Percentiles rank a stretch among this genome's conserved stretches.
Conservation (phyloP, 2,329 filamentous ascomycete genomes). For the Cucurbitaria berberidis region DNA sequence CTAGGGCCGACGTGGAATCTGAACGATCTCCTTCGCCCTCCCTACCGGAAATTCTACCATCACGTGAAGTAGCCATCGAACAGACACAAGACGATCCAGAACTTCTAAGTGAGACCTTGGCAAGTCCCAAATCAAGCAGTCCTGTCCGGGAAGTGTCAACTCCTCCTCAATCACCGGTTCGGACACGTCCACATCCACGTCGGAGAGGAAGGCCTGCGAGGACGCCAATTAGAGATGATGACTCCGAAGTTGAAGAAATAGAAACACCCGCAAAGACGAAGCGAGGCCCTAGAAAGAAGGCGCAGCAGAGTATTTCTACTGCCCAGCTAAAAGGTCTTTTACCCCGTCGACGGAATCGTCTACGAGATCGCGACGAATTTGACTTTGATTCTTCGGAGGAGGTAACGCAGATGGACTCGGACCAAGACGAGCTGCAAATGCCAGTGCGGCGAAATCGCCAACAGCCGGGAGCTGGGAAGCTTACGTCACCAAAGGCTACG, state of each 20-base stretch:
- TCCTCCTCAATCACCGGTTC: conserved; percentile 18
- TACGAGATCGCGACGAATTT: conserved; percentile 46
- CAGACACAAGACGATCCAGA: conserved; percentile 36
- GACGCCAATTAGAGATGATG: conserved; percentile 24
- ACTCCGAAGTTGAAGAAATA: conserved; percentile 32
- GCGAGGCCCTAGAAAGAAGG: conserved; percentile 26
- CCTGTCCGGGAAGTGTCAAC: conserved; percentile 27
- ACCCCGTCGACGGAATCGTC: conserved; percentile 49
- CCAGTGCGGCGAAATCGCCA: conserved; percentile 30
- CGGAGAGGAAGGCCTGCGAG: conserved; percentile 22
- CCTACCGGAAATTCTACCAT: conserved; percentile 42
- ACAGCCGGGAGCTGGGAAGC: conserved; percentile 21
- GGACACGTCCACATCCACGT: conserved; percentile 21
- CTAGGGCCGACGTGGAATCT: conserved; percentile 37
- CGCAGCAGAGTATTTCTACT: conserved; percentile 48
- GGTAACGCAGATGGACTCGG: conserved; percentile 41
- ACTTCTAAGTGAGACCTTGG: conserved; percentile 50
- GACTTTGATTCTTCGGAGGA: conserved; percentile 50
- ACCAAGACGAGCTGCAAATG: conserved; percentile 52
- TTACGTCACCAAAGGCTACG: conserved; percentile 27
- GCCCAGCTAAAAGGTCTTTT: conserved; percentile 54
- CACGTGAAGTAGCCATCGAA: conserved; percentile 23
- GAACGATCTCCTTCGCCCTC: conserved; percentile 44
- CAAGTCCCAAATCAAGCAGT: conserved; percentile 54
- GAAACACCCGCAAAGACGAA: conserved; percentile 31